Conservation (phyloP, 1,284 basidiomycete genomes). For the Ceratobasidium sp. region DNA sequence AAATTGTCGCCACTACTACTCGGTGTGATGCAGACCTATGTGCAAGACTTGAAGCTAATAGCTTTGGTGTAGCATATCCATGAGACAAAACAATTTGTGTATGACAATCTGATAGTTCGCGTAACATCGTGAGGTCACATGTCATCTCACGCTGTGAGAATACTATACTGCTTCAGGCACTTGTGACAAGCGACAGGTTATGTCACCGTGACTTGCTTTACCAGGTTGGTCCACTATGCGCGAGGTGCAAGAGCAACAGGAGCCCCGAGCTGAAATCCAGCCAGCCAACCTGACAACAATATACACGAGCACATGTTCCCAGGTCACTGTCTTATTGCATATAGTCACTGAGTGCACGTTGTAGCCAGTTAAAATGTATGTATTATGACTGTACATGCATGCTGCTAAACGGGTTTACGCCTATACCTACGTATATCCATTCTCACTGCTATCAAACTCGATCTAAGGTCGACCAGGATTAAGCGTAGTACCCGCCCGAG, state of each 20-base stretch:
- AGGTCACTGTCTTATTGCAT: no score
- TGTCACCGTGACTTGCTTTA: background rate
- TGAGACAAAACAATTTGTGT: background rate
- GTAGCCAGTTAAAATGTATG: no score
- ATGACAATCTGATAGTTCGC: background rate
- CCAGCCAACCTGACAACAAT: no score
- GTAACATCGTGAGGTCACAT: background rate
- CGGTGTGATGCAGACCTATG: background rate
- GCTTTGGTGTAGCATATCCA: background rate
- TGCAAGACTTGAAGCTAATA: background rate
- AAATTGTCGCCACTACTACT: background rate
- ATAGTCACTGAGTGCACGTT: no score
- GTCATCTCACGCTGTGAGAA: background rate
- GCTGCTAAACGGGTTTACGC: no score
- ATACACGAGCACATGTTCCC: no score
- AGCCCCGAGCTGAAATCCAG: no score
- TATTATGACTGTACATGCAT: no score
- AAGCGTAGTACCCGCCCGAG: conserved; percentile 25
- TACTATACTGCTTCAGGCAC: background rate
- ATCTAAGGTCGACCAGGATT: background rate
- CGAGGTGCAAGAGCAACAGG: no score
- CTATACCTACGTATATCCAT: no score
- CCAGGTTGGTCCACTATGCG: background rate
- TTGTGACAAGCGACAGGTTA: background rate
- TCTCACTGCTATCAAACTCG: conserved; percentile 31